Conservation (phyloP, 305 asterid genomes). For the Rubia tinctorum region DNA sequence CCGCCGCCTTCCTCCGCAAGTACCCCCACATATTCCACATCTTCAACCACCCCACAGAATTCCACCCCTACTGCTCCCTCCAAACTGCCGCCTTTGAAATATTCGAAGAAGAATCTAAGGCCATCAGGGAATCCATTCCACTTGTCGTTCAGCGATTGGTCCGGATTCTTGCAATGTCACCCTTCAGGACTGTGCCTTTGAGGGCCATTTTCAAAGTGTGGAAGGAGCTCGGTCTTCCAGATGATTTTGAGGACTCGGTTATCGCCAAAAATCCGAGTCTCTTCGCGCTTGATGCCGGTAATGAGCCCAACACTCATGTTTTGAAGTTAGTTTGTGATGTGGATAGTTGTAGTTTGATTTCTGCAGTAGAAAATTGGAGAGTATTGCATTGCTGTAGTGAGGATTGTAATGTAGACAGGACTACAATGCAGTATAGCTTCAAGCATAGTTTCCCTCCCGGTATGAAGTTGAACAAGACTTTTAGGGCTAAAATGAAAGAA, state of each 20-base stretch:
- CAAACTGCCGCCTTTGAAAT: slow-evolving; percentile 50
- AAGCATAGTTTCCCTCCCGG: slow-evolving; percentile 81
- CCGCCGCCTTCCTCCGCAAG: slow-evolving; percentile 70
- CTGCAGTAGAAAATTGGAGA: slow-evolving; percentile 80
- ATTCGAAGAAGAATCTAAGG: slow-evolving; percentile 46
- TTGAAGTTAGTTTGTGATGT: slow-evolving; percentile 48
- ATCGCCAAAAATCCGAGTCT: slow-evolving; percentile 45
- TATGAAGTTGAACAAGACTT: slow-evolving; percentile 67
- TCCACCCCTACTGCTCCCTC: slow-evolving; percentile 60
- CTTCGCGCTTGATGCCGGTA: slow-evolving; percentile 56
- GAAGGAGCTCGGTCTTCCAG: slow-evolving; percentile 87
- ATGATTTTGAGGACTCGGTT: slow-evolving; percentile 76
- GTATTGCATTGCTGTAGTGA: slow-evolving; percentile 63
- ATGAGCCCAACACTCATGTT: slow-evolving; percentile 66
- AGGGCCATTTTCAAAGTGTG: slow-evolving; percentile 80
- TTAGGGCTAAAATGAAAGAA: slow-evolving; percentile 61
- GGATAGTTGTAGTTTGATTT: slow-evolving; percentile 41
- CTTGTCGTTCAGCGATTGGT: slow-evolving; percentile 54
- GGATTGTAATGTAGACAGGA: slow-evolving; percentile 49
- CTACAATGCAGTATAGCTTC: slow-evolving; percentile 49
- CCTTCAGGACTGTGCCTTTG: slow-evolving; percentile 60
- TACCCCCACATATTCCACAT: slow-evolving; percentile 81
- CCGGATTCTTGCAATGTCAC: slow-evolving; percentile 70
- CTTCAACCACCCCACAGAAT: slow-evolving; percentile 53
- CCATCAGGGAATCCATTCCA: slow-evolving; percentile 40